Conservation (phyloP, 345 rosid genomes). For the Linum usitatissimum region DNA sequence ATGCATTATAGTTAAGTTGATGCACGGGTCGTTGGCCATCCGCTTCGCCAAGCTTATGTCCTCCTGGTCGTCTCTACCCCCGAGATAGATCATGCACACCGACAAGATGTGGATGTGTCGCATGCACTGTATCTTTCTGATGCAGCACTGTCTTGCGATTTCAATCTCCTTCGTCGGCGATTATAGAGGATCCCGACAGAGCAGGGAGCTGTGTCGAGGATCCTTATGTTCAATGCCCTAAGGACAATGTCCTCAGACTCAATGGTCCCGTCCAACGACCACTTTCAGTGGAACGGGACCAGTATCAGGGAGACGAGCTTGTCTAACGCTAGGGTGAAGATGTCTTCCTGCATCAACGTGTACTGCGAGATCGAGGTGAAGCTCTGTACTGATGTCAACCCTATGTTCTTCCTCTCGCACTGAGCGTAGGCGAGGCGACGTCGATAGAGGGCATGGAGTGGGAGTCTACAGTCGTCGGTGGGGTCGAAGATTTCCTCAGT, state of each 20-base stretch:
- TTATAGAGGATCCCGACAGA: slow-evolving; percentile 44
- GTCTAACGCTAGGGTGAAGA: slow-evolving; percentile 41
- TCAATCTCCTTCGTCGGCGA: slow-evolving; percentile 9
- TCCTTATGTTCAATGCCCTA: slow-evolving; percentile 28
- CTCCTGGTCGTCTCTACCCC: slow-evolving; percentile 57
- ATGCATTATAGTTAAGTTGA: slow-evolving; percentile 23
- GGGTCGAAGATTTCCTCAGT: not conserved
- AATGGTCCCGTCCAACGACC: slow-evolving; percentile 31
- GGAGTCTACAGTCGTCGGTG: not conserved
- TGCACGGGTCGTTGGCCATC: slow-evolving; percentile 26
- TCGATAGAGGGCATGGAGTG: slow-evolving; percentile 12
- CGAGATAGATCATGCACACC: slow-evolving; percentile 40
- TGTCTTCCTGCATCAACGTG: slow-evolving; percentile 47
- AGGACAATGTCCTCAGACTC: slow-evolving; percentile 25
- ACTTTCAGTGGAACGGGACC: slow-evolving; percentile 46
- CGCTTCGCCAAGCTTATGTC: slow-evolving; percentile 38
- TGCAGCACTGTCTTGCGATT: not conserved
- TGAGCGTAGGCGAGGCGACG: slow-evolving; percentile 24
- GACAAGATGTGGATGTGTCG: not conserved
- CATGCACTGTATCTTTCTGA: not conserved
- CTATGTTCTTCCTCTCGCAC: slow-evolving; percentile 13
- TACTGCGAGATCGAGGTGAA: slow-evolving; percentile 32
- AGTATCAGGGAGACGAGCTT: slow-evolving; percentile 34
- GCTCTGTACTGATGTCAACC: slow-evolving; percentile 9
- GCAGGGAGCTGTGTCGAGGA: slow-evolving; percentile 47